These are phyloP conservation scores for Aspergillus hortae DNA, from an alignment of 2,329 filamentous ascomycete species.

Conservation along the genomic window DNA sequence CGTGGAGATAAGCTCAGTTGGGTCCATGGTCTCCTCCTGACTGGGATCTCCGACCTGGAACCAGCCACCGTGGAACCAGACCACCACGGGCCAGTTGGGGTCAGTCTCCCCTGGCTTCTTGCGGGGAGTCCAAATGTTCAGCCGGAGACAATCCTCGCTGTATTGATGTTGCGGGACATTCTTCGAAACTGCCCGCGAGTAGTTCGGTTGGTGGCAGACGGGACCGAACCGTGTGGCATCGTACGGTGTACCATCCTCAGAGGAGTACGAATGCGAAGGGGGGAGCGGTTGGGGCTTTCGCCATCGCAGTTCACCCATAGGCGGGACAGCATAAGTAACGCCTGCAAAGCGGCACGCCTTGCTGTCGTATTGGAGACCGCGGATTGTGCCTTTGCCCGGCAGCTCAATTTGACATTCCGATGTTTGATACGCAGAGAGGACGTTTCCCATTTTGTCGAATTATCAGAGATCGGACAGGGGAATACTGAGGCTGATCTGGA, in stretches of 20 bases:
- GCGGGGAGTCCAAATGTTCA: slow-evolving; percentile 49
- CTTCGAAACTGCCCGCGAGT: slow-evolving; percentile 16
- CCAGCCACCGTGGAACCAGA: slow-evolving; percentile 44
- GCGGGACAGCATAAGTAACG: slow-evolving; percentile 42
- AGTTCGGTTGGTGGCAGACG: slow-evolving; percentile 41
- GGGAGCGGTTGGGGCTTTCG: slow-evolving; percentile 36
- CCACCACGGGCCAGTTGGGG: slow-evolving; percentile 29
- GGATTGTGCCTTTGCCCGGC: slow-evolving; percentile 5
- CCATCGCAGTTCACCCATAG: slow-evolving; percentile 37
- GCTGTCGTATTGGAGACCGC: slow-evolving; percentile 17
- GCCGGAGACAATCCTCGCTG: slow-evolving; percentile 48
- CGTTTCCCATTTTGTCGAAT: slow-evolving; percentile 7
- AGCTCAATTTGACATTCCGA: slow-evolving; percentile 7
- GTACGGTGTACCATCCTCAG: slow-evolving; percentile 21
- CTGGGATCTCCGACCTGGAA: slow-evolving; percentile 46
- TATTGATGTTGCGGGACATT: slow-evolving; percentile 21
- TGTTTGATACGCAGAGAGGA: slow-evolving; percentile 9
- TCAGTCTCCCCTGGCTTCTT: slow-evolving; percentile 8
- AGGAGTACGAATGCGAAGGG: slow-evolving; percentile 25
- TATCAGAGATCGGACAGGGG: background rate
- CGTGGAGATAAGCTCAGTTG: slow-evolving; percentile 38
- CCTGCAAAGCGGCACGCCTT: slow-evolving; percentile 29
- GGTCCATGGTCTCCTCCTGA: slow-evolving; percentile 42
- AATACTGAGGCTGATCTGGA: too few relatives aligned
- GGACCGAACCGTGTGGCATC: slow-evolving; percentile 37